Percentiles rank a stretch among this genome's conserved stretches.
Evolutionary conservation across 1,139 yeast species (phyloP).

Genomic region (Protomyces lactucae-debilis): DNA sequence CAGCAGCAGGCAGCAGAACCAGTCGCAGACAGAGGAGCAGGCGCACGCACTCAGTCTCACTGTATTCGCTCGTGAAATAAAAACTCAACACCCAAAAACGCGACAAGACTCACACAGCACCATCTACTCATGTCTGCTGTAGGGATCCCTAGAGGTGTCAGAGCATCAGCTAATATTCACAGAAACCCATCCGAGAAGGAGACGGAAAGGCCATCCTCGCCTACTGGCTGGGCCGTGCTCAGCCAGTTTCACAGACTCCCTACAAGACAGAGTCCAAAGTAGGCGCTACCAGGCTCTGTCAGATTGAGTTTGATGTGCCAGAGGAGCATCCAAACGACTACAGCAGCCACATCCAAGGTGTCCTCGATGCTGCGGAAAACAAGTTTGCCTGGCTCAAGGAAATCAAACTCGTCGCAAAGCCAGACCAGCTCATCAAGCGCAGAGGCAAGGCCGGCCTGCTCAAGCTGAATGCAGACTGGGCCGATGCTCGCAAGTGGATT

Average conservation of each 20-base stretch:
- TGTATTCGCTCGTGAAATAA: not conserved
- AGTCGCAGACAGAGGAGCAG: too few species aligned
- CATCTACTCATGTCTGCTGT: slow-evolving; percentile 21
- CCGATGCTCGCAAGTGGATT: slow-evolving; percentile 45
- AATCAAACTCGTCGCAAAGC: slow-evolving; percentile 46
- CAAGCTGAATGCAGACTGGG: slow-evolving; percentile 47
- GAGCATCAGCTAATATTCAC: slow-evolving; percentile 32
- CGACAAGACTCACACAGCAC: not conserved
- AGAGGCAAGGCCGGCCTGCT: slow-evolving; percentile 47
- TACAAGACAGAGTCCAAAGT: slow-evolving; percentile 35
- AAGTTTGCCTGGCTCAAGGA: slow-evolving; percentile 45
- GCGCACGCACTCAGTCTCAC: too few species aligned
- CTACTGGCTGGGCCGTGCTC: slow-evolving; percentile 44
- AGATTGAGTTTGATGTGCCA: slow-evolving; percentile 37
- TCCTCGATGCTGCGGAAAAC: slow-evolving; percentile 41
- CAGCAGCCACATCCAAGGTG: slow-evolving; percentile 37
- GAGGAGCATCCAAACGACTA: slow-evolving; percentile 42
- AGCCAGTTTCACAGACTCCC: slow-evolving; percentile 38
- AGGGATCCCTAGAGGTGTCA: not conserved
- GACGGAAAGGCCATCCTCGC: slow-evolving; percentile 48
- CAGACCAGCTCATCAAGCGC: slow-evolving; percentile 48
- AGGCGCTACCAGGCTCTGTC: slow-evolving; percentile 35
- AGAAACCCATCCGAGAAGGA: slow-evolving; percentile 47
- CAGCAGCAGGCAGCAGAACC: too few species aligned
- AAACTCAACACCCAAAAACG: not conserved